phyloP scores from a whole-genome alignment of 2,329 filamentous ascomycete genomes.

The Coleophoma cylindrospora region DNA sequence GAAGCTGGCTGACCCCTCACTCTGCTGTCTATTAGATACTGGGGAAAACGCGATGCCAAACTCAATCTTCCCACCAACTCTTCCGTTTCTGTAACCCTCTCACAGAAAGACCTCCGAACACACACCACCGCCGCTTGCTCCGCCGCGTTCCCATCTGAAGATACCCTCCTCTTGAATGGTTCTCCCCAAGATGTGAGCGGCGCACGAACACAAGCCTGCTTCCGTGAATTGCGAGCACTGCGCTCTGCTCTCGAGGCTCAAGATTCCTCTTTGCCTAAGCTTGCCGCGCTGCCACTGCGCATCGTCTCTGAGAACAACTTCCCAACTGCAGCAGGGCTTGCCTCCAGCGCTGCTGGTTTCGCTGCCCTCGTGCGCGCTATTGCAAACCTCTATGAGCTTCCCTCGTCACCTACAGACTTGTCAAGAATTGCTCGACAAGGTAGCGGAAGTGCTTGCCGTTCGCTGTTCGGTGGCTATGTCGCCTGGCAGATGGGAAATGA shows the following conservation, averaged over 20 bases:
- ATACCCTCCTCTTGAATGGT: slow-evolving; percentile 82
- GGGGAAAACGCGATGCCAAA: slow-evolving; percentile 92
- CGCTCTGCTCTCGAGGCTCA: slow-evolving; percentile 69
- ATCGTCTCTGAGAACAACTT: slow-evolving; percentile 99
- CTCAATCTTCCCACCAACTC: slow-evolving; percentile 98
- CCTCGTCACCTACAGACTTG: slow-evolving; percentile 74
- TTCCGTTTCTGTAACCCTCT: slow-evolving; percentile 93
- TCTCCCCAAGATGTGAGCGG: slow-evolving; percentile 78
- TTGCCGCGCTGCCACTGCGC: slow-evolving; percentile 71
- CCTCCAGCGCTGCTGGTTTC: slow-evolving; percentile 65
- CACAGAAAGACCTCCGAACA: slow-evolving; percentile 87
- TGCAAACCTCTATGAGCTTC: slow-evolving; percentile 85
- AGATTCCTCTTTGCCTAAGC: slow-evolving; percentile 72
- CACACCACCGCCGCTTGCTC: slow-evolving; percentile 95
- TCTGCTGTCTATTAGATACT: slow-evolving; percentile 53
- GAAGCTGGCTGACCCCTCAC: slow-evolving; percentile 3
- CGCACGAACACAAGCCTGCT: slow-evolving; percentile 89
- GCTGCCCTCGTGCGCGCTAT: slow-evolving; percentile 76
- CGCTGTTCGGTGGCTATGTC: slow-evolving; percentile 91
- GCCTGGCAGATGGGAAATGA: slow-evolving; percentile 81
- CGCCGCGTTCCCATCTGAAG: slow-evolving; percentile 56
- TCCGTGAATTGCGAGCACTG: slow-evolving; percentile 76
- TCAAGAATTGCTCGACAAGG: slow-evolving; percentile 89
- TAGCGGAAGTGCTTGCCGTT: slow-evolving; percentile 90
- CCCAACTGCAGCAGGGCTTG: slow-evolving; percentile 89